Base-by-base conservation (phyloP, 2,329 filamentous ascomycete species). In the Sporothrix pseudoabietina region DNA sequence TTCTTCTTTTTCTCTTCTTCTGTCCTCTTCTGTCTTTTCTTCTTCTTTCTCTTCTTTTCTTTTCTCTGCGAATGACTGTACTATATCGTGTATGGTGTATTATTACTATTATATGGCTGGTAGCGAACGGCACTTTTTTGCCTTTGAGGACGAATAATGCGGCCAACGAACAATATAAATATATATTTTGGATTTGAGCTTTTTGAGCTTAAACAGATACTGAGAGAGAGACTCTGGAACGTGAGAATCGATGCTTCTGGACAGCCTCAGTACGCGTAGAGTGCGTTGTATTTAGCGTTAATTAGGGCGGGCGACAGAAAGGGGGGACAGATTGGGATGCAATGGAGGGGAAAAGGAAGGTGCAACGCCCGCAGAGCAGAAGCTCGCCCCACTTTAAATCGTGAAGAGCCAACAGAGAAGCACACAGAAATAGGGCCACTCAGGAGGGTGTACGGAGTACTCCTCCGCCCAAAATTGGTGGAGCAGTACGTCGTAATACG, bases 91-190 rank as follows among this genome's bases (percentile, higher is more conserved):
- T 59, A 57, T 44, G 30, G 30, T 70, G 49, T 71, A 57, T 41
- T 41, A 57, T 57, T 71, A 57, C 30, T 41, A 57, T 57, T 41
- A 30, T 63, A 26, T 54, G 47, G 66, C 41, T 19, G 39, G 32
- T 30, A 57, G 39, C 35, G 52, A 32, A 32, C 6, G 32, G 70
- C 65, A 54, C 1, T 10, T 30, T 47, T 39, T 52, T 49, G 70
- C 54, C 55, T 39, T 57, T 35, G 49, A 47, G 44, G 44, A 72
- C 49, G 71, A 66, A 55, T 68, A 47, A 72, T 65, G 71, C 49
- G 35, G 71, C 47, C 26, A 72, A 65, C 47, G 55, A 71, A 61
- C 41, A n/a, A 54, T 39, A 30, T 14, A 39, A 12, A 54, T 39
- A 30, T 14, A 39, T 9, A 30, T 32, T 35, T n/a, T 68, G 32